These are phyloP conservation scores for Fusarium burgessii DNA, from an alignment of 2,329 filamentous ascomycete species.

Conservation along the genomic window DNA sequence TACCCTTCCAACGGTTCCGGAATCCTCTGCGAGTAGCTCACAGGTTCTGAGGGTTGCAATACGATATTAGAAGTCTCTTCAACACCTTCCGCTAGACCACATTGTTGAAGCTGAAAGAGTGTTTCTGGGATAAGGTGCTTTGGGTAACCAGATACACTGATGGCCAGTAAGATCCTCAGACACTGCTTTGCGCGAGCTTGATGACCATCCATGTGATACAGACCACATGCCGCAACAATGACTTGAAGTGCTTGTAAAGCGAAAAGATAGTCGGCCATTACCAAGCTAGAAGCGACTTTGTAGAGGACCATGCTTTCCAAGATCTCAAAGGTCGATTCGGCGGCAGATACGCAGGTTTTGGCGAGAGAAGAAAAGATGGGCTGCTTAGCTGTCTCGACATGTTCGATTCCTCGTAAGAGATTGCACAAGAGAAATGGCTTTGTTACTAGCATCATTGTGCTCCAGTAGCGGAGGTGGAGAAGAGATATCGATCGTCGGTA, in stretches of 20 bases:
- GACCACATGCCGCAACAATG: not conserved
- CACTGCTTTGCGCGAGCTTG: not conserved
- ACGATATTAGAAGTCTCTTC: not conserved
- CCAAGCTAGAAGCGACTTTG: not conserved
- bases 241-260: not conserved
- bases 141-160: not conserved
- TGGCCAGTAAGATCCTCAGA: rapidly evolving
- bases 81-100: not conserved
- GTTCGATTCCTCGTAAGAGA: not conserved
- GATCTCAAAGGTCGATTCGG: not conserved
- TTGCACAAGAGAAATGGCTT: not conserved
- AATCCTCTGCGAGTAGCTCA: not conserved
- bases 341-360: not conserved
- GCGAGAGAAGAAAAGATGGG: not conserved
- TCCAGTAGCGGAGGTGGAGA: not conserved
- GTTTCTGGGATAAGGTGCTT: not conserved
- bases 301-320: not conserved
- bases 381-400: not conserved
- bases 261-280: not conserved
- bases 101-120: not conserved
- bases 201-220: not conserved
- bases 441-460: not conserved
- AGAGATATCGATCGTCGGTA: not conserved
- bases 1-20: not conserved
- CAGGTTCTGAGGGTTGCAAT: not conserved